Conservation (phyloP, 306 rosid genomes). For the Myrica gale region DNA sequence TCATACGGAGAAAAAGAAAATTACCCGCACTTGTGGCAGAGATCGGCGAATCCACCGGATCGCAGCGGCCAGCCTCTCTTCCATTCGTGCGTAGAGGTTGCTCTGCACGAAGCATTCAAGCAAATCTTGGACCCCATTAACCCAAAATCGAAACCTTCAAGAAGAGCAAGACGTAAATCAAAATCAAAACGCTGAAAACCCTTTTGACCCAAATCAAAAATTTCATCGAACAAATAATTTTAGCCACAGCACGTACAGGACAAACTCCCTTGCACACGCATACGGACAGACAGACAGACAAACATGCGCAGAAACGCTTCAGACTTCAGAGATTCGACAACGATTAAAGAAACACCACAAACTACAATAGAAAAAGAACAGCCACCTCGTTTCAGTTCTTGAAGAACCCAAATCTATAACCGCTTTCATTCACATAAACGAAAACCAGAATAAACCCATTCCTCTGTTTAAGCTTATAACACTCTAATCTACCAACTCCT, state of each 20-base stretch:
- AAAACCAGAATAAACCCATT: constrained; percentile 14
- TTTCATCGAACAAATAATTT: constrained; percentile 7
- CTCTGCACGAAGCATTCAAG: constrained; percentile 54
- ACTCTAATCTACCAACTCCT: constrained; percentile 16
- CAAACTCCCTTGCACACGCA: background rate
- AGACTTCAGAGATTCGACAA: constrained; percentile 28
- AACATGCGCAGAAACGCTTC: constrained; percentile 27
- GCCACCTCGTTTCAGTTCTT: constrained; percentile 17
- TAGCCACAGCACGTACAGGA: background rate
- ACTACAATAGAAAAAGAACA: constrained; percentile 1
- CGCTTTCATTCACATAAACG: constrained; percentile 27
- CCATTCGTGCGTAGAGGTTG: constrained; percentile 52
- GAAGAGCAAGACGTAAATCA: constrained; percentile 35
- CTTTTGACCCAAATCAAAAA: constrained; percentile 27
- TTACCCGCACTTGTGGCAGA: constrained; percentile 91
- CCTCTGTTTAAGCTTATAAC: background rate
- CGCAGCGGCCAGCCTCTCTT: constrained; percentile 85
- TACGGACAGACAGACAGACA: no score
- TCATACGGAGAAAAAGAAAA: constrained; percentile 9
- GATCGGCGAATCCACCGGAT: constrained; percentile 90
- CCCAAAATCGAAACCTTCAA: constrained; percentile 42
- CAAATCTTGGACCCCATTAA: constrained; percentile 73
- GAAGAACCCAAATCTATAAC: constrained; percentile 20
- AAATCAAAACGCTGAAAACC: constrained; percentile 54
- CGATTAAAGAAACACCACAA: constrained; percentile 2